Base-by-base conservation (phyloP, 2,329 filamentous ascomycete genomes). In the Shiraia bambusicola region DNA sequence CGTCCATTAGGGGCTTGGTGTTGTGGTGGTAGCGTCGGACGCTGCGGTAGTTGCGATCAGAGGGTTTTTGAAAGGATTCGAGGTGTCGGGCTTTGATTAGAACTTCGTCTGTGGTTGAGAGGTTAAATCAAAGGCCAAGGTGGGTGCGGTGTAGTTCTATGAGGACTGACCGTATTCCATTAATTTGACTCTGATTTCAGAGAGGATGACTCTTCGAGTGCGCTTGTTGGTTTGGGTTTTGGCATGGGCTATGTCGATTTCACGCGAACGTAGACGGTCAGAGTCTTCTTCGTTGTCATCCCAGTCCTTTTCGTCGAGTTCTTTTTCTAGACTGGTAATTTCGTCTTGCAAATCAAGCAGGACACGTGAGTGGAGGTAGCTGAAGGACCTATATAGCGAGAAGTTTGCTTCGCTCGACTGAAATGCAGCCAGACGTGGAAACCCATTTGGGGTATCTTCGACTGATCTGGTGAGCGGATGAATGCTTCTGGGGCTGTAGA, bases 321-420 rank as follows among this genome's bases (percentile, higher is more conserved):
- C 62, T 27, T 49, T 49, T 34, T 72, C 70, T 8, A 73, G 53
- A 1, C 13, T 37, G 0, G 58, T 63, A 16, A 72, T 64, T 25
- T 72, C 63, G 31, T 66, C 61, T 47, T 73, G 70, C 6, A 70
- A 34, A 16, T 67, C 59, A 1, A 69, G 59, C 1, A 72, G 46
- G 2, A 72, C 43, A 3, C 70, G 67, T 6, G 63, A 59, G 34
- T 73, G 70, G 1, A 72, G 49, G 39, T 70, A 70, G 28, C 50
- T 53, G 37, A 72, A 73, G 3, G 60, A 62, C 4, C 70, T 58
- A 44, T 72, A 73, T 3, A 71, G 52, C 2, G 65, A 54, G 38
- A 72, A 72, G 35, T 69, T 70, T 8, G 59, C 45, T 28, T 73
- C 70, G 34, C 63, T 67, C 1, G 66, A 55, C 31, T 70, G 65